Evolutionary conservation across 352 stramenopile genomes (phyloP), one percentile per base, ranked within the genome.

Genomic region (Phytophthora meadii): DNA sequence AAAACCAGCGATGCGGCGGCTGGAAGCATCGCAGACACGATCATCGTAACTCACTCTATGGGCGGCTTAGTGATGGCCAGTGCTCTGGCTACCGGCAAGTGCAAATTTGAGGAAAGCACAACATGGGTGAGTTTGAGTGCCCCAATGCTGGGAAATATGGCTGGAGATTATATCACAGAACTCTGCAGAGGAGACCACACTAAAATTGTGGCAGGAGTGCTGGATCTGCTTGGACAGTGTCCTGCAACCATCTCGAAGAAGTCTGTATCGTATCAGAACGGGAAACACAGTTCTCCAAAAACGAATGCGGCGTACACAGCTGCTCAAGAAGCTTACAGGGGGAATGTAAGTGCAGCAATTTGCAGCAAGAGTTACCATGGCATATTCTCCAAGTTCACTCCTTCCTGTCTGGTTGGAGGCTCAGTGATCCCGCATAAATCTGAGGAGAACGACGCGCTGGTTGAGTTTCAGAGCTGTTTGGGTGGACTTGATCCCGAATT

Each of bases 391-490:
- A 55, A 56, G 5, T 72, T 72, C 22, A 28, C 61, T 24, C 5
- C 15, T 11, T 41, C 46, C 9, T 59, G 57, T 11, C 34, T 68
- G 2, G 2, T 71, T 3, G 54, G 53, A 12, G 69, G 56, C 5
- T 34, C 8, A 2, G 30, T 68, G 34, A 61, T 72, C 3, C 61
- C 61, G 1, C 70, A 79, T 51, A 68, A 73, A 25, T 76, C 70
- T 6, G 46, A 47, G 11, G 27, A 61, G 41, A 77, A 72, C 30
- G 63, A 72, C 34, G 53, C 42, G 0, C 27, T 72, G 1, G 63
- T 82, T 0, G 67, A 79, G 32, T 80, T 73, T 36, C 52, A 78
- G 44, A 80, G 72, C 64, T 81, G 72, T 42, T 39, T 60, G 7
- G 61, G 39, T 5, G 65, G 62, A 2, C 49, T 82, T 4, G 57